Conservation (phyloP, 129 eudicot species). For the Lactuca saligna region DNA sequence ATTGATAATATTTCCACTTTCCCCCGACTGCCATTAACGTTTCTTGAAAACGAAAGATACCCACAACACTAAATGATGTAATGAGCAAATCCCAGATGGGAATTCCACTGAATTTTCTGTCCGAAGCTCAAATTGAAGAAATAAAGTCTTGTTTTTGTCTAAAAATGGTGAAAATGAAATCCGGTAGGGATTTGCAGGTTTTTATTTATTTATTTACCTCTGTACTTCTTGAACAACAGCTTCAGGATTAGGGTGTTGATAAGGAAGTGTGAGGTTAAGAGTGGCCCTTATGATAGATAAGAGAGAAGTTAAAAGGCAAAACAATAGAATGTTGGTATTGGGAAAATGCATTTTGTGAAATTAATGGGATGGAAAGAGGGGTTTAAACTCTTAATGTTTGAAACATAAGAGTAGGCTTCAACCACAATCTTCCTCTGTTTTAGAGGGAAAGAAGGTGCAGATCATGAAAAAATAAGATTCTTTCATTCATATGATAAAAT, state of each 20-base stretch:
- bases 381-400: constrained; percentile 28
- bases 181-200: background rate
- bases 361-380: constrained; percentile 11
- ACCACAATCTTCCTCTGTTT: constrained; percentile 18
- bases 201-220: constrained; percentile 18
- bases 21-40: background rate
- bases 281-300: constrained; percentile 33
- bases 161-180: background rate
- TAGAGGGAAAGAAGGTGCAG: constrained; percentile 31
- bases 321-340: constrained; percentile 48
- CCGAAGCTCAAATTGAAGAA: constrained; percentile 15
- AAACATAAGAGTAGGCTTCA: constrained; percentile 26
- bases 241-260: constrained; percentile 42
- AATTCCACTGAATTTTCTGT: constrained; percentile 25
- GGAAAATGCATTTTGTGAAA: constrained; percentile 44
- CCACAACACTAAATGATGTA: constrained; percentile 20
- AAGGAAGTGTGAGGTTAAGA: constrained; percentile 38
- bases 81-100: constrained; percentile 23
- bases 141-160: background rate
- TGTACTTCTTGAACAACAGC: constrained; percentile 46
- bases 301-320: constrained; percentile 43
- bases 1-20: background rate
- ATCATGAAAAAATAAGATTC: constrained; percentile 9
- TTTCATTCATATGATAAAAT: background rate
- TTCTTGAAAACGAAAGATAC: constrained; percentile 3